These are phyloP conservation scores for Starmerella asiatica DNA, from an alignment of 805 yeast genomes.

Conservation along the genomic window DNA sequence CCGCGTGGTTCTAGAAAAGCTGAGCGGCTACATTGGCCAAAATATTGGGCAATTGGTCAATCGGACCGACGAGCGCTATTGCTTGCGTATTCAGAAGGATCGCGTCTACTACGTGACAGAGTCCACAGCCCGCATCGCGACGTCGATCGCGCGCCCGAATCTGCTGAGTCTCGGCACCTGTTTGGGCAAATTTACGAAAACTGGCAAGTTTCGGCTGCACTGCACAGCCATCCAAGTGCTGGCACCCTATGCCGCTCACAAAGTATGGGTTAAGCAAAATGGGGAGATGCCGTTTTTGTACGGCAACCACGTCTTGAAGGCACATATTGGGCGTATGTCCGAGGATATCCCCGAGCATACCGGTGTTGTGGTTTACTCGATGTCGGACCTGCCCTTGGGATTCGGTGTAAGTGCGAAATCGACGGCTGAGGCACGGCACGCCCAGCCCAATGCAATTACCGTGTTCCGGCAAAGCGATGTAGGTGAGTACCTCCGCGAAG, in stretches of 20 bases:
- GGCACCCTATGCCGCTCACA: slow-evolving; percentile 79
- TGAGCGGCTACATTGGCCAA: slow-evolving; percentile 94
- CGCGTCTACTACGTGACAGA: slow-evolving; percentile 84
- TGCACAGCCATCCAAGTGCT: slow-evolving; percentile 77
- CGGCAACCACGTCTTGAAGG: slow-evolving; percentile 92
- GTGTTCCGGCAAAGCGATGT: slow-evolving; percentile 96
- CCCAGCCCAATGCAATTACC: slow-evolving; percentile 88
- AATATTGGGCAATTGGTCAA: slow-evolving; percentile 81
- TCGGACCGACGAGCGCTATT: slow-evolving; percentile 72
- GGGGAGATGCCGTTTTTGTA: slow-evolving; percentile 98
- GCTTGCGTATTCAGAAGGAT: slow-evolving; percentile 90
- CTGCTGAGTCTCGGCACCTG: slow-evolving; percentile 89
- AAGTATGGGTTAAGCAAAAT: slow-evolving; percentile 89
- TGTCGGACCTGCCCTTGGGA: slow-evolving; percentile 87
- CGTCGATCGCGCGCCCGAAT: slow-evolving; percentile 76
- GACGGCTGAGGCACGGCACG: slow-evolving; percentile 70
- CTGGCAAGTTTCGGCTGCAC: slow-evolving; percentile 91
- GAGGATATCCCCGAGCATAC: slow-evolving; percentile 98
- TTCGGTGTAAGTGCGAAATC: slow-evolving; percentile 92
- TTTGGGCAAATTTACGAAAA: slow-evolving; percentile 92
- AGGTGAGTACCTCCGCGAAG: slow-evolving; percentile 96
- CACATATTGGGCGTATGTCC: slow-evolving; percentile 91
- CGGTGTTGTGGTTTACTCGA: slow-evolving; percentile 80
- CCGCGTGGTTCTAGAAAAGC: slow-evolving; percentile 84
- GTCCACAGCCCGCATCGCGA: slow-evolving; percentile 69